Evolutionary conservation across 2,329 filamentous ascomycete species (phyloP).

Genomic region (Talaromyces marneffei): DNA sequence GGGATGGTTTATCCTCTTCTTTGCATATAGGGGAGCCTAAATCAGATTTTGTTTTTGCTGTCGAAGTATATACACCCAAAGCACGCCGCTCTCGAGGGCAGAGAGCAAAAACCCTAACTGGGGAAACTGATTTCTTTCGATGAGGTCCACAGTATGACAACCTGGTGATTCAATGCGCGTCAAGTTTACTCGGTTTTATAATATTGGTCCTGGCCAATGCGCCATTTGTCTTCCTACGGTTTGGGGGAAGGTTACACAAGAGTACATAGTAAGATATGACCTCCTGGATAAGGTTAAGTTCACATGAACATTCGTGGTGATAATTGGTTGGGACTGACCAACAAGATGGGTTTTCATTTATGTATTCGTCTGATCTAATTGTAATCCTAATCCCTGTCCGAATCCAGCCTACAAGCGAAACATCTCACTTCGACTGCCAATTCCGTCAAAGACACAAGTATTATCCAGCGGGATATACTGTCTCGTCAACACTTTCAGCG

Average conservation of each 20-base stretch:
- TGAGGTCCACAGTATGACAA: neutral
- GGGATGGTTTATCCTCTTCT: neutral
- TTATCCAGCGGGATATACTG: conserved; percentile 62
- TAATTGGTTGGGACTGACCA: too few relatives aligned
- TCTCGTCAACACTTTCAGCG: conserved; percentile 72
- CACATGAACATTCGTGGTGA: too few relatives aligned
- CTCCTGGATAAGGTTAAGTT: too few relatives aligned
- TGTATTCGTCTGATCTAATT: neutral
- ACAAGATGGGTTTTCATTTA: neutral
- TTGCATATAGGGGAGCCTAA: conserved; percentile 1
- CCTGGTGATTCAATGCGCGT: too few relatives aligned
- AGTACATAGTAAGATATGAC: neutral
- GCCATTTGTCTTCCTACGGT: too few relatives aligned
- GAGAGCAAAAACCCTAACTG: too few relatives aligned
- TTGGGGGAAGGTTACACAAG: too few relatives aligned
- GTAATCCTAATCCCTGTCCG: neutral
- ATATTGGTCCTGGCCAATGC: too few relatives aligned
- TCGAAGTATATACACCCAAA: neutral
- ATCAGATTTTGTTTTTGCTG: neutral
- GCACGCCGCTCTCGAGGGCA: too few relatives aligned
- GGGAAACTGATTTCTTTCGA: too few relatives aligned
- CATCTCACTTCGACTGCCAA: conserved; percentile 51
- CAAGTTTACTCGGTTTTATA: too few relatives aligned
- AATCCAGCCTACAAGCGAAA: conserved; percentile 38
- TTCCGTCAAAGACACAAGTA: conserved; percentile 58